These are phyloP conservation scores for Oryza officinalis DNA, from an alignment of 176 grass and related monocot genomes.

Conservation along the genomic window DNA sequence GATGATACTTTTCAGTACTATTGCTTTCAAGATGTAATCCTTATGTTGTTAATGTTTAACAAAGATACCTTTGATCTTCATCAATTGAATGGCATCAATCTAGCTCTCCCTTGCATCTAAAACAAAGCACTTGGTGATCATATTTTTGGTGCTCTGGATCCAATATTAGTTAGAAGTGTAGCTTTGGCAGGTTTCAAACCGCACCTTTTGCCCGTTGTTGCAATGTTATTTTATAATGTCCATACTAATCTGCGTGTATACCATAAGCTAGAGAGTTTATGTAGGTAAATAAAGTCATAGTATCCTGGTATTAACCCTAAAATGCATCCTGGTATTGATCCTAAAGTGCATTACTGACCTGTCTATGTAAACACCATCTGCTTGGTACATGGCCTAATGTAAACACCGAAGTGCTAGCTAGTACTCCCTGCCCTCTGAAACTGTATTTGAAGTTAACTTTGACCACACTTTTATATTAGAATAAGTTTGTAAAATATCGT, in stretches of 20 bases:
- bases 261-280: slow-evolving; percentile 14
- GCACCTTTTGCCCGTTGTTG: not conserved
- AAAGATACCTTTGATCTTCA: too few species aligned
- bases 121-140: not conserved
- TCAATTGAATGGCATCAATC: too few species aligned
- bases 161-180: not conserved
- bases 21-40: too few species aligned
- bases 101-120: not conserved
- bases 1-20: too few species aligned
- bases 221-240: not conserved
- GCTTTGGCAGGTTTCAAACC: not conserved
- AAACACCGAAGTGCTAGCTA: not conserved
- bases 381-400: not conserved
- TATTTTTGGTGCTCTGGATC: not conserved
- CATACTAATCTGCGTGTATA: not conserved
- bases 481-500: too few species aligned
- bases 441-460: not conserved
- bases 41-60: too few species aligned
- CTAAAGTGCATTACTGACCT: slow-evolving; percentile 3
- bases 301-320: not conserved
- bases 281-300: not conserved
- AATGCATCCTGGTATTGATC: not conserved
- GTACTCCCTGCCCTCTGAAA: not conserved
- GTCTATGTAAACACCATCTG: not conserved
- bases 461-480: too few species aligned